Evolutionary conservation across 441 rosid species (phyloP), one percentile per base, ranked within the genome.

Genomic region (Adansonia grandidieri): DNA sequence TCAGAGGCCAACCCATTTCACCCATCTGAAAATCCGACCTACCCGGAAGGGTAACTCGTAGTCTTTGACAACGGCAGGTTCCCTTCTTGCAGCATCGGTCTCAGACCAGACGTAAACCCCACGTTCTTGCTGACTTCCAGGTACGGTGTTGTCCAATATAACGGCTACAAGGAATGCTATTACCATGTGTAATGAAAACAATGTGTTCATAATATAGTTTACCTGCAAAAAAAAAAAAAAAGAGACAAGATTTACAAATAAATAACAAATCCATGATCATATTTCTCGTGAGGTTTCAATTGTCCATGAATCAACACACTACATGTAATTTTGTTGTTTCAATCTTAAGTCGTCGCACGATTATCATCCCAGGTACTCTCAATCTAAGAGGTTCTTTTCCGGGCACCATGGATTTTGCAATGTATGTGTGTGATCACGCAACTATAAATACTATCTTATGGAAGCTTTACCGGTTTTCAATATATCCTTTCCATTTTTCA

Each of bases 41-140:
- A 92, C 92, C 85, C 93, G 84, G 85, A 91, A 92, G n/a, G 98
- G 98, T 71, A 95, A 82, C 80, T 82, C 95, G 42, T 95, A 95
- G 87, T 95, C 98, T 86, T 93, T 93, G 50, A 91, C 77, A 37
- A 95, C 82, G 2, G 90, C 91, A 13, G 94, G 93, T 60, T 95
- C 98, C 81, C 97, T 91, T 79, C 89, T 91, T 3, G 90, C 96
- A 71, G 90, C 84, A 64, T 92, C 98, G 15, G 82, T 65, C 56
- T 90, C 97, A 2, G 97, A 91, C 98, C 97, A 95, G 4, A 83
- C 91, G 17, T 95, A 93, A 6, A 91, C 96, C 3, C 98, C 97
- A 0, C 98, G 94, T 83, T 95, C 98, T 85, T 88, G 93, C 80
- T 77, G 82, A 78, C 97, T 88, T n/a, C 98, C 98, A 0, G 98